Percentiles rank a stretch among this genome's conserved stretches.
Evolutionary conservation across 2,329 filamentous ascomycete species (phyloP).

Genomic region (Thermothelomyces thermophilus): DNA sequence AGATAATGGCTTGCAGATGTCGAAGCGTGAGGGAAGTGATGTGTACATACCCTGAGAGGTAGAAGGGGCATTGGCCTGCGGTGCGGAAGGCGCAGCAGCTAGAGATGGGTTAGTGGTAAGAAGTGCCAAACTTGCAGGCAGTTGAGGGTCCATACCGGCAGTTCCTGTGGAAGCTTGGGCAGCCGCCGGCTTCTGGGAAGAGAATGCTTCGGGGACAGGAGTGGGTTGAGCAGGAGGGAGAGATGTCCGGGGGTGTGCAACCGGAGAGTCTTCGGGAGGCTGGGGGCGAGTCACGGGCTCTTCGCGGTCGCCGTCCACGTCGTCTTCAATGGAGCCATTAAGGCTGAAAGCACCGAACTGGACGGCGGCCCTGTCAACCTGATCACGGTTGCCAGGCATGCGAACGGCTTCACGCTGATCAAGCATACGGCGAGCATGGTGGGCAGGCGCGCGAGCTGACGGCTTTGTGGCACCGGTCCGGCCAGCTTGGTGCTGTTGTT

Average conservation of each 20-base stretch:
- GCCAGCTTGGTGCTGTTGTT: slow-evolving; percentile 53
- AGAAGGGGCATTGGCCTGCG: slow-evolving; percentile 30
- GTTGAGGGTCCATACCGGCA: slow-evolving; percentile 28
- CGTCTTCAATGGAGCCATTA: slow-evolving; percentile 67
- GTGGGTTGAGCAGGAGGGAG: slow-evolving; percentile 66
- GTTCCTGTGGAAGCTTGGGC: slow-evolving; percentile 38
- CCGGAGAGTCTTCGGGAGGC: slow-evolving; percentile 86
- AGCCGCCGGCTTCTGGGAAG: slow-evolving; percentile 48
- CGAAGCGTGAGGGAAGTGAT: slow-evolving; percentile 22
- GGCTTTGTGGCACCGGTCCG: slow-evolving; percentile 67
- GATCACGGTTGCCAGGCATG: slow-evolving; percentile 91
- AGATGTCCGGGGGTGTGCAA: slow-evolving; percentile 76
- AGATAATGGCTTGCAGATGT: slow-evolving; percentile 29
- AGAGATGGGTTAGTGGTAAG: slow-evolving; percentile 21
- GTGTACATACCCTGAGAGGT: slow-evolving; percentile 32
- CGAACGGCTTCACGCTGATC: slow-evolving; percentile 97
- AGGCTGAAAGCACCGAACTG: slow-evolving; percentile 95
- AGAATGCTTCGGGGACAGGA: slow-evolving; percentile 48
- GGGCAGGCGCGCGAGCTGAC: slow-evolving; percentile 66
- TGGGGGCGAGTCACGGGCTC: slow-evolving; percentile 92
- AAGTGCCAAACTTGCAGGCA: neutral
- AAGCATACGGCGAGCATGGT: slow-evolving; percentile 77
- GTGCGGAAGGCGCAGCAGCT: slow-evolving; percentile 28
- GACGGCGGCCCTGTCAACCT: slow-evolving; percentile 80
- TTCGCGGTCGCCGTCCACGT: slow-evolving; percentile 91